A percentile compares a stretch with the other conserved stretches of the same genome.
phyloP scores from a whole-genome alignment of 2,329 filamentous ascomycete genomes.

The Fusarium sp. region DNA sequence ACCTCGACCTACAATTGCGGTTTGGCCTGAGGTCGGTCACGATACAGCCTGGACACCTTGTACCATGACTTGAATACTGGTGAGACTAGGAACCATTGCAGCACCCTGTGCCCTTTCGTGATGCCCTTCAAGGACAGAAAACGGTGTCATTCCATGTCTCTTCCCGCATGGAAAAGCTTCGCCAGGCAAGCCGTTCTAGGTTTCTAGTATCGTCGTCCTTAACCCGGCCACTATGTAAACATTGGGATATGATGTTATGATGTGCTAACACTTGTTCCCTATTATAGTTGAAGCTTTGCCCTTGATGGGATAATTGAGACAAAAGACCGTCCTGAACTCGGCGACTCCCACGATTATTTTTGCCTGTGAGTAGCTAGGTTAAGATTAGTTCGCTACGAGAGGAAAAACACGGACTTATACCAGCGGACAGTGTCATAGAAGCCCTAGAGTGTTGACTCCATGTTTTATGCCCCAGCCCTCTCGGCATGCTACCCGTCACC shows the following conservation, averaged over 20 bases:
- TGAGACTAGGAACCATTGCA: background rate
- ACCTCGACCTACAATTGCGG: background rate
- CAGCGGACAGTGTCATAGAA: background rate
- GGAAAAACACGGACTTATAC: background rate
- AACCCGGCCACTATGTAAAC: too few relatives aligned
- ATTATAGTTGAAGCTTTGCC: too few relatives aligned
- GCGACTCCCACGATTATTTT: background rate
- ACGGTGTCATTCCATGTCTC: background rate
- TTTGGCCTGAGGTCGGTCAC: background rate
- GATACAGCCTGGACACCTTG: background rate
- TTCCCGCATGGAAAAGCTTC: background rate
- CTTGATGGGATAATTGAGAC: too few relatives aligned
- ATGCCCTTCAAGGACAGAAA: background rate
- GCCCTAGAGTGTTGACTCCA: too few relatives aligned
- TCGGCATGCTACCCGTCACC: background rate
- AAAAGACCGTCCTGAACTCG: too few relatives aligned
- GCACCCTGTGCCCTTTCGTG: background rate
- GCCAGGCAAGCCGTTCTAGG: background rate
- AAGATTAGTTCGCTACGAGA: background rate
- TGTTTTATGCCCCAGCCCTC: background rate
- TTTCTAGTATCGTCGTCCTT: background rate
- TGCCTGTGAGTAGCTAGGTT: background rate
- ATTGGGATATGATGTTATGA: too few relatives aligned
- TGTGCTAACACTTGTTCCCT: too few relatives aligned
- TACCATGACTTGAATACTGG: background rate